Evolutionary conservation across 2,329 filamentous ascomycete genomes (phyloP), one percentile per base, ranked within the genome.

Genomic region (Penicillium oxalicum): DNA sequence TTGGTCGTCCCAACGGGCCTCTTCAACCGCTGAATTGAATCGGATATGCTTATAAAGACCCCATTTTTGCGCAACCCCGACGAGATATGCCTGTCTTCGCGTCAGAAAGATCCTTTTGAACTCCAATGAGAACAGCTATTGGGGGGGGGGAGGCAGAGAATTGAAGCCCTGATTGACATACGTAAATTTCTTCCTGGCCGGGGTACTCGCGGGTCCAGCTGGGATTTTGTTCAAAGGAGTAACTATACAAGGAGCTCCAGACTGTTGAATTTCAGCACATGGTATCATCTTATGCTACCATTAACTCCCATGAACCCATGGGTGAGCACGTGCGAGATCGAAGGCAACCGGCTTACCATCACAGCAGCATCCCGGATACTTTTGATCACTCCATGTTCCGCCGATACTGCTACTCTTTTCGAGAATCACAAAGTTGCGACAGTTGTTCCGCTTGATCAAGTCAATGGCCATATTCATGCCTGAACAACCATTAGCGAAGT

Each of bases 171-270:
- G 18, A 18, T 18, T 18, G 18, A 26, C 60, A 52, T 56, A 76
- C 70, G 32, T 79, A 68, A 18, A 83, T 80, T 59, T 83, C 80
- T 58, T 81, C 77, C 55, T 83, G 80, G 0, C 77, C 76, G 0
- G 80, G 77, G 56, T 81, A 83, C 46, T 80, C 73, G 13, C 77
- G 67, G 1, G 76, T 75, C 80, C 80, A 82, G 53, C 76, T 70
- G 2, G 77, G 67, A 45, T 82, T 82, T 44, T 80, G 78, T 33
- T 78, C 79, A 56, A 83, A 84, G 5, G 77, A 81, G 62, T 76
- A 82, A 38, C 74, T 78, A 65, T 83, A 83, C 3, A 83, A 66
- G 41, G 74, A 67, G 32, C 72, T 77, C 71, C 72, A 77, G 8
- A 81, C 76, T 69, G 45, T 9, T 2, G 1, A 11, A 4, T 5